Evolutionary conservation across 2,329 filamentous ascomycete genomes (phyloP).

Genomic region (Polytolypa hystricis): DNA sequence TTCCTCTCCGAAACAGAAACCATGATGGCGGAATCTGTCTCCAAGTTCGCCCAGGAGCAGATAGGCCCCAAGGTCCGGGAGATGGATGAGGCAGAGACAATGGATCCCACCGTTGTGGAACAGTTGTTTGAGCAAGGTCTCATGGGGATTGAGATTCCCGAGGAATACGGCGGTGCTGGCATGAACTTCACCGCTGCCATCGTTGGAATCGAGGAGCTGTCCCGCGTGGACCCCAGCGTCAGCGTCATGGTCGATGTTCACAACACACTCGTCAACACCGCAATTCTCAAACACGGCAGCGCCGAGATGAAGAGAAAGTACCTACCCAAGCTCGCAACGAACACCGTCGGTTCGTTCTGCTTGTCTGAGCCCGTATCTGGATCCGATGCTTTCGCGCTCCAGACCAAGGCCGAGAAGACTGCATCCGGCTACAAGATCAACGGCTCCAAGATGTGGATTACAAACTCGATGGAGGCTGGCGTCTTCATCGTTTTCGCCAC

Average conservation of each 20-base stretch:
- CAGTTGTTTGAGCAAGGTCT: constrained; percentile 94
- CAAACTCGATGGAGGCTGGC: constrained; percentile 84
- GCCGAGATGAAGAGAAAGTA: constrained; percentile 69
- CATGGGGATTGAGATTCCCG: constrained; percentile 95
- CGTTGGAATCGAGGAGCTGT: constrained; percentile 92
- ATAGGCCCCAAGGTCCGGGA: constrained; percentile 85
- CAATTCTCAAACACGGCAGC: constrained; percentile 74
- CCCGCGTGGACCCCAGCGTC: constrained; percentile 85
- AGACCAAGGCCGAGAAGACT: constrained; percentile 80
- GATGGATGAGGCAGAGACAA: constrained; percentile 93
- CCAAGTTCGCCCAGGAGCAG: constrained; percentile 80
- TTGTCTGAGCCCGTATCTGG: constrained; percentile 86
- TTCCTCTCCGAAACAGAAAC: constrained; percentile 83
- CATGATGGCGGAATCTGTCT: constrained; percentile 80
- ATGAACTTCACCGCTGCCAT: constrained; percentile 99
- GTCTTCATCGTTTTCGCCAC: constrained; percentile 99
- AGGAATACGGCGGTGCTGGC: constrained; percentile 89
- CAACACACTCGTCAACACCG: constrained; percentile 95
- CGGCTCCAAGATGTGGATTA: constrained; percentile 99
- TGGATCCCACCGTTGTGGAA: constrained; percentile 82
- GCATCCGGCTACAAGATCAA: constrained; percentile 74
- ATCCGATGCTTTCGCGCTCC: constrained; percentile 89
- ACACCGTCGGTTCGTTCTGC: constrained; percentile 84
- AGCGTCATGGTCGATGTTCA: constrained; percentile 94
- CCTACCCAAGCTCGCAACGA: constrained; percentile 79